Evolutionary conservation across 2,329 filamentous ascomycete genomes (phyloP).

Genomic region (Exophiala bonariae): DNA sequence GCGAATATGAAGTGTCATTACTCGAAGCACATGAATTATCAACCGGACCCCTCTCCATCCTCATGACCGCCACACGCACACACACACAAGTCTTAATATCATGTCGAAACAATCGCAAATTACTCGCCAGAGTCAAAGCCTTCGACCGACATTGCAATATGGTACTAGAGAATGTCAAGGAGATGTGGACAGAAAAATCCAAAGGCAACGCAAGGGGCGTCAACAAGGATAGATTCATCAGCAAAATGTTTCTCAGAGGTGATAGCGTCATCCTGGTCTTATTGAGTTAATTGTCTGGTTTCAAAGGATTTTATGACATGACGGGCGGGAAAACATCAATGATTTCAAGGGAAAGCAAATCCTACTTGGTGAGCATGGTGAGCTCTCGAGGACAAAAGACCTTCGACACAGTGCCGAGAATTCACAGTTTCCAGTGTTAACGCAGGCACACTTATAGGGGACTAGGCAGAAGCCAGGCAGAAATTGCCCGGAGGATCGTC

Average conservation of each 20-base stretch:
- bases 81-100: conserved; percentile 97
- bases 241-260: conserved; percentile 92
- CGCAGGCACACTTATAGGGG: too few relatives aligned
- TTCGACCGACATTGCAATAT: conserved; percentile 99
- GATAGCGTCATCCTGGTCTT: conserved; percentile 87
- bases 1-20: conserved; percentile 87
- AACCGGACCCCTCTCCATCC: conserved; percentile 81
- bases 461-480: too few relatives aligned
- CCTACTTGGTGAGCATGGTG: too few relatives aligned
- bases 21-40: conserved; percentile 79
- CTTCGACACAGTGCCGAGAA: too few relatives aligned
- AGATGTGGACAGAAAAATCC: conserved; percentile 98
- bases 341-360: too few relatives aligned
- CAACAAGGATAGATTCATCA: conserved; percentile 98
- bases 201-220: conserved; percentile 88
- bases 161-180: conserved; percentile 95
- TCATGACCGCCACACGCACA: conserved; percentile 92
- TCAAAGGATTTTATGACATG: too few relatives aligned
- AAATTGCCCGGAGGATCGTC: too few relatives aligned
- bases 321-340: too few relatives aligned
- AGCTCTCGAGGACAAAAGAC: too few relatives aligned
- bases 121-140: conserved; percentile 94
- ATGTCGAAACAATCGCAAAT: conserved; percentile 96
- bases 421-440: too few relatives aligned
- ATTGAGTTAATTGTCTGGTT: conserved; percentile 60